Evolutionary conservation across 768 basidiomycete species (phyloP).

Genomic region (Gymnopilus dilepis): DNA sequence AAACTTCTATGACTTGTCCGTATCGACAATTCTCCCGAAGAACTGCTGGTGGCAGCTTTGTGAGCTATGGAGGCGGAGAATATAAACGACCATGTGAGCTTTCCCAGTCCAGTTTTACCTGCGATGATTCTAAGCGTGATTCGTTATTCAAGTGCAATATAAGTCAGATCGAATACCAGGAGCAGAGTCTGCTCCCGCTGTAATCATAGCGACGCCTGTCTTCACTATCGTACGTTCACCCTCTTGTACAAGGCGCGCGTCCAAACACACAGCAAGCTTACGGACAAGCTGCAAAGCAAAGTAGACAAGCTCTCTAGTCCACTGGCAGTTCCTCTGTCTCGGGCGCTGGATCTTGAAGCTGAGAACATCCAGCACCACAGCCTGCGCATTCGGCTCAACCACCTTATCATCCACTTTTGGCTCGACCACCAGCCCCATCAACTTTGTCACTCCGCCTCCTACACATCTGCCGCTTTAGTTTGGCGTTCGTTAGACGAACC

Average conservation of each 20-base stretch:
- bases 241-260: constrained; percentile 46
- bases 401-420: constrained; percentile 39
- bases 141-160: constrained; percentile 44
- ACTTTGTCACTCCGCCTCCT: too few relatives aligned
- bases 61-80: constrained; percentile 60
- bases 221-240: not conserved
- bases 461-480: constrained; percentile 39
- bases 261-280: constrained; percentile 54
- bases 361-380: constrained; percentile 8
- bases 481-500: constrained; percentile 14
- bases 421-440: constrained; percentile 24
- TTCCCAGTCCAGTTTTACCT: not conserved
- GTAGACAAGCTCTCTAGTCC: constrained; percentile 29
- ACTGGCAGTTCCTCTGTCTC: constrained; percentile 30
- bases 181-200: constrained; percentile 54
- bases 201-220: constrained; percentile 24
- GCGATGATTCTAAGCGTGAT: not conserved
- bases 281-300: constrained; percentile 56
- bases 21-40: constrained; percentile 79
- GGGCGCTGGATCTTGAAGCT: constrained; percentile 24
- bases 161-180: constrained; percentile 59
- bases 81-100: constrained; percentile 72
- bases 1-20: constrained; percentile 70
- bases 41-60: constrained; percentile 71
- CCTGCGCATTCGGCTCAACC: constrained; percentile 45